A percentile compares a stretch with the other conserved stretches of the same genome.
Conservation (phyloP, 345 rosid genomes). For the Odontarrhena argentea region DNA sequence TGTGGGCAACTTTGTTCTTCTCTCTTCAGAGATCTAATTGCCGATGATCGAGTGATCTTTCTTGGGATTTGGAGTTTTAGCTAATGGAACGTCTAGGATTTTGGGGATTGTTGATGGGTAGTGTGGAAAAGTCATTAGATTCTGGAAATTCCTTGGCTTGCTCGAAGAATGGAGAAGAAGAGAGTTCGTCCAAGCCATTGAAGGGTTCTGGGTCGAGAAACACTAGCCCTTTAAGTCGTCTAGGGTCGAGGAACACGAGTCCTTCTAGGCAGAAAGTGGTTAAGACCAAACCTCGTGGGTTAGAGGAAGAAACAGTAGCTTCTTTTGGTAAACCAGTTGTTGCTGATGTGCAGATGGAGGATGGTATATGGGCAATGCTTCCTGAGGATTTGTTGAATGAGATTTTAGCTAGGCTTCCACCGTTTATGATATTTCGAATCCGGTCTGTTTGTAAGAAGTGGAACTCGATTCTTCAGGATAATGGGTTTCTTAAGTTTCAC, state of each 20-base stretch:
- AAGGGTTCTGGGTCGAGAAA: slow-evolving; percentile 71
- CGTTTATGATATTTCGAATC: slow-evolving; percentile 87
- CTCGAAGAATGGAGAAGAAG: slow-evolving; percentile 45
- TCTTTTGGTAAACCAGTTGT: slow-evolving; percentile 72
- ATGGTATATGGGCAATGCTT: slow-evolving; percentile 91
- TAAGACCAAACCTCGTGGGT: slow-evolving; percentile 92
- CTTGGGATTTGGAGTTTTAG: neutral
- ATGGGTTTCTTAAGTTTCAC: slow-evolving; percentile 84
- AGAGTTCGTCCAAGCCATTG: slow-evolving; percentile 60
- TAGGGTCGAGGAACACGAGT: slow-evolving; percentile 81
- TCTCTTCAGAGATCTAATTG: slow-evolving; percentile 22
- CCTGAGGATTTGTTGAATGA: slow-evolving; percentile 93
- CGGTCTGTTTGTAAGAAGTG: slow-evolving; percentile 85
- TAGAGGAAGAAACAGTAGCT: slow-evolving; percentile 84
- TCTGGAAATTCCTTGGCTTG: slow-evolving; percentile 46
- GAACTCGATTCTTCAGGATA: slow-evolving; percentile 89
- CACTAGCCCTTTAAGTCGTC: slow-evolving; percentile 72
- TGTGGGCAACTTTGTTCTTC: slow-evolving; percentile 21
- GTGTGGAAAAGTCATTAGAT: slow-evolving; percentile 52
- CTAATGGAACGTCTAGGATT: slow-evolving; percentile 40
- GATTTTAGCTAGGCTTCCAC: slow-evolving; percentile 89
- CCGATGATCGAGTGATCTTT: slow-evolving; percentile 15
- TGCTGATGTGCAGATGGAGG: slow-evolving; percentile 86
- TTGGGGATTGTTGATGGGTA: slow-evolving; percentile 55
- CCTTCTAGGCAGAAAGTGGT: slow-evolving; percentile 83